These are phyloP conservation scores for Botrytis fabae DNA, from an alignment of 2,329 filamentous ascomycete genomes.

Conservation along the genomic window DNA sequence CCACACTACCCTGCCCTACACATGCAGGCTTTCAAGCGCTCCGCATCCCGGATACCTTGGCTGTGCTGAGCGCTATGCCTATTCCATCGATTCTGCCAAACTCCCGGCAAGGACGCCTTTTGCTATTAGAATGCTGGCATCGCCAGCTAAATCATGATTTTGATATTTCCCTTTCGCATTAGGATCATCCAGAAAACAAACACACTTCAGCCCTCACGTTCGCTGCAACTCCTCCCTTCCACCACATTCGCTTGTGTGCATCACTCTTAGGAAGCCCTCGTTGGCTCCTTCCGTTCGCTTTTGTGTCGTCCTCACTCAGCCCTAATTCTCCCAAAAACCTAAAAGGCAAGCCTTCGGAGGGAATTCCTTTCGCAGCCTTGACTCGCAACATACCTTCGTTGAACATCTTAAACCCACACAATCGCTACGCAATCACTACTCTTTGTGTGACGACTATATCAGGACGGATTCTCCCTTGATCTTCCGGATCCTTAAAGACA, in stretches of 20 bases:
- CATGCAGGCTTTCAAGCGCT: conserved; percentile 23
- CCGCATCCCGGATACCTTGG: conserved; percentile 27
- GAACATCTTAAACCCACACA: conserved; percentile 22
- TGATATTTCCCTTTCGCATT: conserved; percentile 25
- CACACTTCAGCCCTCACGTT: conserved; percentile 23
- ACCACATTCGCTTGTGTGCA: conserved; percentile 41
- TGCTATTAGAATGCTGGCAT: conserved; percentile 37
- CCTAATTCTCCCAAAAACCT: conserved; percentile 27
- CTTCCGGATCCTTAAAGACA: conserved; percentile 5
- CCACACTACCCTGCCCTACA: conserved; percentile 23
- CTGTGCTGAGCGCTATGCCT: conserved; percentile 26
- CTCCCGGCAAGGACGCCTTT: conserved; percentile 25
- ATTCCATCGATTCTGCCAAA: conserved; percentile 25
- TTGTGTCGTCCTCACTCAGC: conserved; percentile 39
- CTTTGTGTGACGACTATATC: conserved; percentile 25
- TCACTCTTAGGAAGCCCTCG: conserved; percentile 64
- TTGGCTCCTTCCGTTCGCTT: conserved; percentile 76
- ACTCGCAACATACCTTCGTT: conserved; percentile 27
- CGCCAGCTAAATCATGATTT: conserved; percentile 31
- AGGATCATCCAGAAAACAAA: conserved; percentile 15
- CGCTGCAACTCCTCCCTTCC: conserved; percentile 27
- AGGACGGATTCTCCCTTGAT: conserved; percentile 21
- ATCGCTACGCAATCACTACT: conserved; percentile 12
- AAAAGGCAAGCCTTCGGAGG: conserved; percentile 37
- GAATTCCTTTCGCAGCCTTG: conserved; percentile 31